Conservation (phyloP, 495 filamentous ascomycete genomes). For the Penicillium manginii region DNA sequence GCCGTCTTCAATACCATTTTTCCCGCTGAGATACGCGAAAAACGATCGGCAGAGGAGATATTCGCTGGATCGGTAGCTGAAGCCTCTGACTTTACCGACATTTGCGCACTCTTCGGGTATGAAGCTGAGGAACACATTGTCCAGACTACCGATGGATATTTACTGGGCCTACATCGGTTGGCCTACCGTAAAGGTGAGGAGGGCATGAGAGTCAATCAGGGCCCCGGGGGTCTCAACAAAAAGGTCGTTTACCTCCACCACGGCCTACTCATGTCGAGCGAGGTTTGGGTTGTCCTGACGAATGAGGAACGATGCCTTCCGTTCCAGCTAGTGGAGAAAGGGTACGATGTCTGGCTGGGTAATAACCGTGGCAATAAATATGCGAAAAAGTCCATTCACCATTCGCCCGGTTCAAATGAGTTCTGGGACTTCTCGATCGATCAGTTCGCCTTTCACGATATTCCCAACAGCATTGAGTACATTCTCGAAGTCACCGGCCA, state of each 20-base stretch:
- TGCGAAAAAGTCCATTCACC: conserved; percentile 84
- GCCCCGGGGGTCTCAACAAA: conserved; percentile 71
- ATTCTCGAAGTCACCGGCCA: conserved; percentile 83
- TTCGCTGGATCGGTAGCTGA: conserved; percentile 58
- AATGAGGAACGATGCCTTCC: conserved; percentile 84
- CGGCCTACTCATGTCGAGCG: conserved; percentile 96
- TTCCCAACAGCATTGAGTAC: conserved; percentile 91
- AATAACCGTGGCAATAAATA: conserved; percentile 99
- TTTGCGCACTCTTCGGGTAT: conserved; percentile 87
- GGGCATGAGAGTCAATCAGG: conserved; percentile 67
- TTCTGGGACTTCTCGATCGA: conserved; percentile 99
- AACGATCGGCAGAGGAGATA: conserved; percentile 50
- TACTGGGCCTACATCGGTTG: conserved; percentile 87
- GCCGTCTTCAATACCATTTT: conserved; percentile 80
- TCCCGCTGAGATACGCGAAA: conserved; percentile 66
- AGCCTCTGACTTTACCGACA: conserved; percentile 88
- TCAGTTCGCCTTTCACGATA: conserved; percentile 96
- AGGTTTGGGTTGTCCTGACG: conserved; percentile 95
- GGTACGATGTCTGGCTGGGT: conserved; percentile 97
- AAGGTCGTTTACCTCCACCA: conserved; percentile 95
- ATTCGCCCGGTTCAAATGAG: conserved; percentile 69
- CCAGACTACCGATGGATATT: conserved; percentile 91
- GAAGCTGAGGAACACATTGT: conserved; percentile 94
- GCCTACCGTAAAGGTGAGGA: conserved; percentile 83
- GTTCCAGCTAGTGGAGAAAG: conserved; percentile 86